Evolutionary conservation across 2,329 filamentous ascomycete species (phyloP).

Genomic region (Fusarium sacchari): DNA sequence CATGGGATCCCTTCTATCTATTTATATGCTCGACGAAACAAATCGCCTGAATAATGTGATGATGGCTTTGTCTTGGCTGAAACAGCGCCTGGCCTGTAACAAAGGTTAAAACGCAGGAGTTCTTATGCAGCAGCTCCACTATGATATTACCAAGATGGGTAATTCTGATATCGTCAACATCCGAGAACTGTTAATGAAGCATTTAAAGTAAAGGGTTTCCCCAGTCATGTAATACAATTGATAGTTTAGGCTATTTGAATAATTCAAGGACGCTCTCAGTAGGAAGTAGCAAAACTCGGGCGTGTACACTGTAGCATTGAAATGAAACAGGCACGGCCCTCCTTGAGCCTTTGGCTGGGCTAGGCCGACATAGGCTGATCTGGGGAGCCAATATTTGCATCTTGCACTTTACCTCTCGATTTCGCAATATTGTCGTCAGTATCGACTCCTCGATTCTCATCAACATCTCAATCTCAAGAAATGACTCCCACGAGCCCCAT

Average conservation of each 20-base stretch:
- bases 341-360: background rate
- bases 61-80: background rate
- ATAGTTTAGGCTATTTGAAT: background rate
- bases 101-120: background rate
- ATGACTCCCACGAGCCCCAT: background rate
- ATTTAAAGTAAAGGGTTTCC: too few species aligned
- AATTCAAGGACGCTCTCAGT: background rate
- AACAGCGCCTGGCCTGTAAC: background rate
- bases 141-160: background rate
- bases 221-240: background rate
- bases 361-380: background rate
- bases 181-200: background rate
- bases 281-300: background rate
- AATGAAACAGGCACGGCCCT: background rate
- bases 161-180: background rate
- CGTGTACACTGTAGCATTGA: background rate
- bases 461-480: background rate
- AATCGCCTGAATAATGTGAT: too few species aligned
- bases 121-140: background rate
- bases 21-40: background rate
- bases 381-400: background rate
- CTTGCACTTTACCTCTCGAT: background rate
- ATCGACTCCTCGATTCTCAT: background rate
- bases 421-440: constrained; percentile 20
- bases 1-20: background rate